Evolutionary conservation across 495 filamentous ascomycete genomes (phyloP).

Genomic region (Cladorrhinum samala): DNA sequence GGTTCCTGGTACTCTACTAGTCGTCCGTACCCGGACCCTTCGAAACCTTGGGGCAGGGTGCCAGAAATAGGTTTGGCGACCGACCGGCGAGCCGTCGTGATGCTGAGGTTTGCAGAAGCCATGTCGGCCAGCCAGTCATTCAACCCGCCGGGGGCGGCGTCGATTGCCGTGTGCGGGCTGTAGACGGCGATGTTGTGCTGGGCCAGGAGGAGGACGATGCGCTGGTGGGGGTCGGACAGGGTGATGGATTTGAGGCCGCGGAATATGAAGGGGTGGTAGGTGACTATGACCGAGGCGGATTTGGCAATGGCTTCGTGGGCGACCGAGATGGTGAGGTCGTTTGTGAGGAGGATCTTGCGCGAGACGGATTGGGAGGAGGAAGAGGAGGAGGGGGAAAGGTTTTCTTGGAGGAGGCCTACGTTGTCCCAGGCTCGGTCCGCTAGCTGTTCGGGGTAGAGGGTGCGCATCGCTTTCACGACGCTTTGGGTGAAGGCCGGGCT

Average conservation of each 20-base stretch:
- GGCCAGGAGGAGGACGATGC: constrained; percentile 73
- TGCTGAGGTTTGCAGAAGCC: constrained; percentile 36
- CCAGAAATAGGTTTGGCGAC: constrained; percentile 32
- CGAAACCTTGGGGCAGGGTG: constrained; percentile 45
- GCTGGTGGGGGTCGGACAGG: constrained; percentile 77
- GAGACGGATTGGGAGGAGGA: background rate
- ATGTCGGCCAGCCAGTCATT: constrained; percentile 95
- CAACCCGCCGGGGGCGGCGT: constrained; percentile 79
- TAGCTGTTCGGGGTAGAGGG: constrained; percentile 83
- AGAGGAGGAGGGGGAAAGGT: constrained; percentile 14
- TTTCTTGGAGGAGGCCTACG: constrained; percentile 43
- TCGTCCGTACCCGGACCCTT: constrained; percentile 71
- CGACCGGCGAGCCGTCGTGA: constrained; percentile 20
- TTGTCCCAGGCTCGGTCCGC: constrained; percentile 94
- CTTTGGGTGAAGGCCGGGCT: constrained; percentile 60
- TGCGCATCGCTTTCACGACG: constrained; percentile 74
- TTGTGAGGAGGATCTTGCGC: constrained; percentile 65
- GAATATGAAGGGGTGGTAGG: constrained; percentile 98
- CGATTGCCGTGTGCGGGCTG: constrained; percentile 89
- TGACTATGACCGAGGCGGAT: constrained; percentile 70
- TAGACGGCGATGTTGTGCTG: constrained; percentile 91
- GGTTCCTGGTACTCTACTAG: constrained; percentile 55
- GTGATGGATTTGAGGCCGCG: constrained; percentile 81
- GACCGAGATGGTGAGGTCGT: constrained; percentile 86
- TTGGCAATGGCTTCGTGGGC: constrained; percentile 81